Base-by-base conservation (phyloP, 495 filamentous ascomycete species). In the Jackrogersella minutella region DNA sequence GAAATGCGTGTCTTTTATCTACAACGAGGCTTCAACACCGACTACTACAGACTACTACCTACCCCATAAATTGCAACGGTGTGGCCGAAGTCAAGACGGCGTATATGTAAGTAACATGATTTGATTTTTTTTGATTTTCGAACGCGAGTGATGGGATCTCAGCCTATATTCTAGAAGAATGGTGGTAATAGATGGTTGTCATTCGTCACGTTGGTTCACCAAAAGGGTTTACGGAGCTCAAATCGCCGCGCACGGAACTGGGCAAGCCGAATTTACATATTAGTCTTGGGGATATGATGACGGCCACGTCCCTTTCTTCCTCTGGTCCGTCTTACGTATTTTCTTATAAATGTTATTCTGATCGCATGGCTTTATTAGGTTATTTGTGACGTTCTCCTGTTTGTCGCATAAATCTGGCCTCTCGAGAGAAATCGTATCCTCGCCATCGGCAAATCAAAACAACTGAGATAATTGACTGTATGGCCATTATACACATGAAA, bases 191-290 rank as follows among this genome's bases (percentile, higher is more conserved):
- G 34, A 41, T 56, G 49, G 34, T 49, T 64, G 11, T 19, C 44
- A 69, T 60, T 69, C 50, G 54, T 59, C 47, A 24, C 33, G 49
- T 34, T 46, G 9, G 7, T 41, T 50, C 46, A 56, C 59, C 8
- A 57, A 64, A 69, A 26, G 41, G 60, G 60, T 11, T 14, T 21
- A 16, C 66, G 66, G 66, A 64, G 60, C 40, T n/a, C 60, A 59
- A 69, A 60, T 51, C 43, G 31, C 66, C 66, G 66, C 34, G 55
- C 55, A 36, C 66, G 66, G 66, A 52, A 46, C 47, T 46, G 33
- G 66, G 41, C 43, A 64, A 64, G 44, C 66, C 66, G 66, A 64
- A 64, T 59, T 64, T 40, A 64, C 55, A 17, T 51, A 69, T 64
- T 31, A 11, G 60, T 64, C 66, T 36, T 69, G 61, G 60, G 51